phyloP scores from a whole-genome alignment of 148 eudicot genomes.

The Chenopodium berlandieri region DNA sequence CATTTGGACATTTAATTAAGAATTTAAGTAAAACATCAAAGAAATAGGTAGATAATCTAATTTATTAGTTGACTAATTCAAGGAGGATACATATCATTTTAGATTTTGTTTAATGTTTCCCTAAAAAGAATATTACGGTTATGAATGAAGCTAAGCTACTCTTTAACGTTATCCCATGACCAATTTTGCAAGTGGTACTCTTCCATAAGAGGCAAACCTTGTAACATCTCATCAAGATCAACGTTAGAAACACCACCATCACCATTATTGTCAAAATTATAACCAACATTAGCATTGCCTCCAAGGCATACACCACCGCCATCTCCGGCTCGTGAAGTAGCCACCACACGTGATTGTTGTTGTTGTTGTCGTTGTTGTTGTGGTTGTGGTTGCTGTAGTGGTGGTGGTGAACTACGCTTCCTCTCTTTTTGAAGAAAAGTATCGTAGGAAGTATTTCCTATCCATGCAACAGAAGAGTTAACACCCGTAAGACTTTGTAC shows the following conservation, averaged over 20 bases:
- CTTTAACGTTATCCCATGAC: neutral
- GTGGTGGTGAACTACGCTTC: neutral
- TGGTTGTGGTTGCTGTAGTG: neutral
- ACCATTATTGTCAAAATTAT: neutral
- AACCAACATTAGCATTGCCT: neutral
- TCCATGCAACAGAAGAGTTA: conserved; percentile 20
- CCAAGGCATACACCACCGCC: neutral
- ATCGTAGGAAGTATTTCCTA: neutral
- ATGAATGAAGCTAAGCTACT: neutral
- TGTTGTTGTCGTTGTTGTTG: neutral
- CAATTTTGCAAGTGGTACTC: conserved; percentile 4
- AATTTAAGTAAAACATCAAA: too few relatives aligned
- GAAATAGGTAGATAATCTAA: too few relatives aligned
- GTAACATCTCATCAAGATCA: conserved; percentile 18
- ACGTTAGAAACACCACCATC: neutral
- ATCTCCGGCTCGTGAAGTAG: neutral
- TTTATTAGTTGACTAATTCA: too few relatives aligned
- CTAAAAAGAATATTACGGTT: neutral
- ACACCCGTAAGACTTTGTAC: conserved; percentile 51
- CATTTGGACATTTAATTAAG: too few relatives aligned
- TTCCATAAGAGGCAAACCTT: conserved; percentile 13
- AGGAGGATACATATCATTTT: too few relatives aligned
- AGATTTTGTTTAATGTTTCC: neutral
- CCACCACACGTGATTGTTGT: neutral
- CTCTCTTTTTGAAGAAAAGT: neutral